These are phyloP conservation scores for Fusarium graminum DNA, from an alignment of 2,329 filamentous ascomycete genomes.

Conservation along the genomic window DNA sequence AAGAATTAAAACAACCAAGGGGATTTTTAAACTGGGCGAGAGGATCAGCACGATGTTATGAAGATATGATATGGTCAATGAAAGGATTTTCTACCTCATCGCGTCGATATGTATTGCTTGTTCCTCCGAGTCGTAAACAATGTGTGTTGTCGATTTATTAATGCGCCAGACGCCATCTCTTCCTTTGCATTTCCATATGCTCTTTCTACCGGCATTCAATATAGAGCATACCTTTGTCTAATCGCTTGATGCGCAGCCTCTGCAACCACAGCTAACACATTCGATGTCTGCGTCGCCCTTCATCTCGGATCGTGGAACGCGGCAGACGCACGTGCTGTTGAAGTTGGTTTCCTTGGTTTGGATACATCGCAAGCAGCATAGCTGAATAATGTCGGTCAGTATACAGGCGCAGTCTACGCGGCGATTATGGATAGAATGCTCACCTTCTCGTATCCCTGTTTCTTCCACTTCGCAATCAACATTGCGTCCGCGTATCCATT, in stretches of 20 bases:
- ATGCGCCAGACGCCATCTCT: constrained; percentile 48
- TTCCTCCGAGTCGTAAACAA: constrained; percentile 20
- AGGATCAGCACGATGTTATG: constrained; percentile 54
- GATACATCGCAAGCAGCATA: constrained; percentile 95
- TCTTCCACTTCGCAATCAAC: constrained; percentile 99
- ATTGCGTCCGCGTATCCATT: constrained; percentile 95
- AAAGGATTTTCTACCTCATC: constrained; percentile 56
- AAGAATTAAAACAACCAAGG: constrained; percentile 55
- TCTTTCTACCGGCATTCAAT: constrained; percentile 1
- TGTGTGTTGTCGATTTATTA: constrained; percentile 25
- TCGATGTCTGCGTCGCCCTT: constrained; percentile 92
- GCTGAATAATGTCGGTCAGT: constrained; percentile 62
- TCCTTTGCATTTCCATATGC: constrained; percentile 5
- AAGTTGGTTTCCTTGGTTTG: constrained; percentile 99
- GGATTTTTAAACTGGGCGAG: constrained; percentile 41
- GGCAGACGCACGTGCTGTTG: constrained; percentile 96
- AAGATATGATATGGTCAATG: constrained; percentile 49
- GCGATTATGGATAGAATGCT: constrained; percentile 47
- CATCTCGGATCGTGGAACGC: constrained; percentile 88
- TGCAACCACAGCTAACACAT: constrained; percentile 94
- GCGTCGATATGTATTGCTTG: constrained; percentile 20
- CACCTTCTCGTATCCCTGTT: constrained; percentile 98
- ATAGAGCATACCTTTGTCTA: constrained; percentile 55
- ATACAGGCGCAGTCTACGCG: neutral
- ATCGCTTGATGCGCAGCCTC: constrained; percentile 89